Conservation (phyloP, 352 stramenopile genomes). For the Phytophthora cryptogea region DNA sequence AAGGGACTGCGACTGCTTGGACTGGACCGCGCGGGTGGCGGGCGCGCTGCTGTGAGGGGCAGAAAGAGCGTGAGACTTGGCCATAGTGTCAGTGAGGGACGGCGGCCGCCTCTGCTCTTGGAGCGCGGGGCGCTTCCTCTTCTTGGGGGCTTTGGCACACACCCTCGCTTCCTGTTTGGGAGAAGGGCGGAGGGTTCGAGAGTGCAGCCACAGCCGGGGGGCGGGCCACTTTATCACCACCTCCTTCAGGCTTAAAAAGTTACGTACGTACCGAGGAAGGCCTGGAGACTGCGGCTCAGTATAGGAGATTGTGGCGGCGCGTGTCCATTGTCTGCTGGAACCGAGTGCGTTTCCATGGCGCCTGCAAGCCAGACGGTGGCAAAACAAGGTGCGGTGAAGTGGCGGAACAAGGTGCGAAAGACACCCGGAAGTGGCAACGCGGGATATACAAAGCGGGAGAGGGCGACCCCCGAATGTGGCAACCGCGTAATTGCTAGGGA, state of each 20-base stretch:
- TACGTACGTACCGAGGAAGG: slow-evolving; percentile 30
- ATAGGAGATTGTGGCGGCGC: slow-evolving; percentile 14
- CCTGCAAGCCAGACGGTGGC: background rate
- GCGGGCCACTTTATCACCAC: slow-evolving; percentile 4
- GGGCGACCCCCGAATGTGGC: too few species aligned
- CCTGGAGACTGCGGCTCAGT: slow-evolving; percentile 10
- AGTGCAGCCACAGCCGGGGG: background rate
- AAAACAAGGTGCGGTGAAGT: background rate
- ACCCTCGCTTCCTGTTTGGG: too few species aligned
- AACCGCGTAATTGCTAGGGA: too few species aligned
- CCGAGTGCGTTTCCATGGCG: background rate
- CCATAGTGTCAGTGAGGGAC: slow-evolving; percentile 10
- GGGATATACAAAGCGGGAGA: background rate
- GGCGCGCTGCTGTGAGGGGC: slow-evolving; percentile 6
- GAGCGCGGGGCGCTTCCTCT: slow-evolving; percentile 8
- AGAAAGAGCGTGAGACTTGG: slow-evolving; percentile 35
- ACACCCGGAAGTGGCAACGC: background rate
- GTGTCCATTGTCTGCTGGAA: background rate
- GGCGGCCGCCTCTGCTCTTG: slow-evolving; percentile 7
- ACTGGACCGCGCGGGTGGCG: slow-evolving; percentile 28
- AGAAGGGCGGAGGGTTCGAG: background rate
- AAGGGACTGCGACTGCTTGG: slow-evolving; percentile 20
- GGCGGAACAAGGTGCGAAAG: background rate
- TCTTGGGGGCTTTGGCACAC: slow-evolving; percentile 2
- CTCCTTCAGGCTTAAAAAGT: slow-evolving; percentile 10